Base-by-base conservation (phyloP, 805 yeast genomes). In the Monosporozyma aerobia region DNA sequence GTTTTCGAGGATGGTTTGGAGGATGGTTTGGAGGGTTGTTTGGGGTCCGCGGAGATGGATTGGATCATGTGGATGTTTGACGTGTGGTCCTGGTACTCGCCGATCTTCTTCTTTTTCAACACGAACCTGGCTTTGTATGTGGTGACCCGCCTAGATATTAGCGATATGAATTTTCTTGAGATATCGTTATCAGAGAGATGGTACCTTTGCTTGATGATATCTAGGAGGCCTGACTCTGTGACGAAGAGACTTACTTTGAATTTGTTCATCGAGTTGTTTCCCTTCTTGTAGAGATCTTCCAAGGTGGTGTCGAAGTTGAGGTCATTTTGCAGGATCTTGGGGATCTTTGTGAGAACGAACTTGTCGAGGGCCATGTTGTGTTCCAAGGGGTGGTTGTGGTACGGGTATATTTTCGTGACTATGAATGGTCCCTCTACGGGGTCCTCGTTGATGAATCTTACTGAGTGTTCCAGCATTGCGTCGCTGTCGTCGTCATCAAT, bases 71-170 rank as follows among this genome's bases (percentile, higher is more conserved):
- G 35, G 19, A 30, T 45, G 32, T 45, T 32, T 29, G 47, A 29
- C 5, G 29, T 19, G n/a, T 48, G 51, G 3, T 54, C 55, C 13
- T 62, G 63, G 46, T 65, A 67, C 19, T 63, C 63, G 14, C 69
- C 69, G 35, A 56, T 61, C 50, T 61, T 68, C 59, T 65, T 67
- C 53, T 65, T 63, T 53, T 67, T 68, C 46, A 63, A 51, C 5
- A 67, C 69, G 47, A 67, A 65, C 44, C 71, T 57, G 14, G 71
- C 69, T 47, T 68, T 68, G 51, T 67, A 68, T 6, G 70, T 65
- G 25, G 70, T 67, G 11, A 68, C 67, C 49, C 69, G 64, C 56
- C 70, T 63, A 5, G 69, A 62, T 16, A 68, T 67, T 44, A 62
- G 58, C 11, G 65, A 58, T 14, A 61, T 54, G 50, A 68, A 56